Conservation (phyloP, 208 protist genomes). For the Trichomonas tenax region DNA sequence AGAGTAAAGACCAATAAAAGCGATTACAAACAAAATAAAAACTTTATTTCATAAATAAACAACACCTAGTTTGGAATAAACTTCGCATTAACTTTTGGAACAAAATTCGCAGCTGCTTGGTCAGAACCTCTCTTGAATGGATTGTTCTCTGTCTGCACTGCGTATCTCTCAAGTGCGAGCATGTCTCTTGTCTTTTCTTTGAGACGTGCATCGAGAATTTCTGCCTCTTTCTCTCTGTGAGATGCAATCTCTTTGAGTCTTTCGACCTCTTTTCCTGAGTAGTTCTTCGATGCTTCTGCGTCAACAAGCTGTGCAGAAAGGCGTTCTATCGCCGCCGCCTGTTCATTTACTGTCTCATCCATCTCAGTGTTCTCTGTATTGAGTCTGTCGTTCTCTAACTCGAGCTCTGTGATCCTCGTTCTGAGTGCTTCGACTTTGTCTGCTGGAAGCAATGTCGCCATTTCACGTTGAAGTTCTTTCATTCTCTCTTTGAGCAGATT, state of each 20-base stretch:
- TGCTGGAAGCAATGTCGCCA: neutral
- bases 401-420: neutral
- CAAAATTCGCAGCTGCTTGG: neutral
- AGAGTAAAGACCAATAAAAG: too few relatives aligned
- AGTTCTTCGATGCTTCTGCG: neutral
- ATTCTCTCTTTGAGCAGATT: neutral
- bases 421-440: neutral
- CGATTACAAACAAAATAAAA: neutral
- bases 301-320: neutral
- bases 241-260: neutral
- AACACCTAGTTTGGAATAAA: neutral
- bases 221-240: neutral
- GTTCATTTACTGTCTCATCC: neutral
- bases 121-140: neutral
- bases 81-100: neutral
- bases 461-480: neutral
- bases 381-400: neutral
- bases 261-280: neutral
- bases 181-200: neutral
- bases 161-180: neutral
- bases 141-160: neutral
- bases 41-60: neutral
- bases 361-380: neutral
- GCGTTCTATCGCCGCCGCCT: neutral
- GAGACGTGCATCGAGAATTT: neutral